Evolutionary conservation across 495 filamentous ascomycete species (phyloP).

Genomic region (Aspergillus coremiiformis): DNA sequence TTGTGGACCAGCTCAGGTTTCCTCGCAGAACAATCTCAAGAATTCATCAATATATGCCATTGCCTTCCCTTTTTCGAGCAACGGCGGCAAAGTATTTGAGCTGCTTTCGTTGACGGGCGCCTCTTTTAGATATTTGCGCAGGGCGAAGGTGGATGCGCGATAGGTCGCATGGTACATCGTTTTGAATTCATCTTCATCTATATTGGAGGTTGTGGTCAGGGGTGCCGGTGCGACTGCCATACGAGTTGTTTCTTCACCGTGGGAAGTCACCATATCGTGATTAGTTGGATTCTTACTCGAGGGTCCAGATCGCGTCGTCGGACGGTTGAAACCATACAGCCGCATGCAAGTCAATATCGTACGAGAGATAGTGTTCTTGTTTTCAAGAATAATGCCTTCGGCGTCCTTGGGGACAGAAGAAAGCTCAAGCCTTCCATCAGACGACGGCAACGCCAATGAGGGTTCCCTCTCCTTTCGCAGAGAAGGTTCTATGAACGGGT

Average conservation of each 20-base stretch:
- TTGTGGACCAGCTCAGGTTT: constrained; percentile 24
- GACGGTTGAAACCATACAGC: constrained; percentile 52
- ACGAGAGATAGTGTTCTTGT: constrained; percentile 37
- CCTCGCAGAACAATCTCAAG: constrained; percentile 39
- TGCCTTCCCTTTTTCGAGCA: constrained; percentile 36
- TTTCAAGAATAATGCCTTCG: constrained; percentile 34
- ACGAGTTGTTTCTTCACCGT: constrained; percentile 10
- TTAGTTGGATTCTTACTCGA: constrained; percentile 14
- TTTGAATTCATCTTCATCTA: constrained; percentile 56
- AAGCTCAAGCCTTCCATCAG: constrained; percentile 12
- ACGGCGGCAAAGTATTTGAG: constrained; percentile 14
- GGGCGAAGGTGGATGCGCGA: constrained; percentile 52
- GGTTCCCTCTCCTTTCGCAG: constrained; percentile 11
- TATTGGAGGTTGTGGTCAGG: constrained; percentile 8
- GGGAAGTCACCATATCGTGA: constrained; percentile 10
- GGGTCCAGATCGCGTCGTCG: constrained; percentile 19
- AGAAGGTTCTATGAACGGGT: constrained; percentile 21
- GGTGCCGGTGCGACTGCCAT: background rate
- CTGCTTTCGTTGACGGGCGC: background rate
- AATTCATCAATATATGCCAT: constrained; percentile 43
- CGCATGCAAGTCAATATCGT: constrained; percentile 58
- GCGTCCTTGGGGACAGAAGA: constrained; percentile 21
- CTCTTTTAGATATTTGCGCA: constrained; percentile 43
- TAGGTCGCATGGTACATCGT: constrained; percentile 58
- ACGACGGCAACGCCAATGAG: constrained; percentile 13